Conservation (phyloP, 371 early-diverging fungal species). For the Saksenaea oblongispora region DNA sequence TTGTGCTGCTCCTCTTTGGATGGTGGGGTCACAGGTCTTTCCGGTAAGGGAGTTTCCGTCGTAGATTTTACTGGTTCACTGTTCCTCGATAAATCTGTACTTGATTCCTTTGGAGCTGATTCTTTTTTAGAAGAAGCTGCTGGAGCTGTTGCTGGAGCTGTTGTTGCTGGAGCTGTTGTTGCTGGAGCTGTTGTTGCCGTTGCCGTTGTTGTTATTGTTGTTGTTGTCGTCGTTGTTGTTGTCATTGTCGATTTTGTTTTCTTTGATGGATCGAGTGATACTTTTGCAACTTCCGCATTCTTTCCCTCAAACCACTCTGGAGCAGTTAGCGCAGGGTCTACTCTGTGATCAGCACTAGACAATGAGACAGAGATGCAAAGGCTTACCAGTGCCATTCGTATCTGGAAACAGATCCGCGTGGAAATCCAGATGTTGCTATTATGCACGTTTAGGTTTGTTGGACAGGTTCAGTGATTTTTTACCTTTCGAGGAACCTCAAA, state of each 20-base stretch:
- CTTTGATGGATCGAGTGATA: constrained; percentile 63
- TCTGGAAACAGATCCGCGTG: constrained; percentile 81
- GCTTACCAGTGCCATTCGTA: constrained; percentile 54
- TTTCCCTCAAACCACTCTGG: constrained; percentile 64
- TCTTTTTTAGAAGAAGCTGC: background rate
- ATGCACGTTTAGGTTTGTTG: background rate
- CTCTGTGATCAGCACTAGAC: background rate
- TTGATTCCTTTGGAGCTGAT: background rate
- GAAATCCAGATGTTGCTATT: constrained; percentile 73
- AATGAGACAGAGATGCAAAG: background rate
- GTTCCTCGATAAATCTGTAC: too few relatives aligned
- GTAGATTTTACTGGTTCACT: background rate
- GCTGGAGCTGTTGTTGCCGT: too few relatives aligned
- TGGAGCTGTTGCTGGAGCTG: too few relatives aligned
- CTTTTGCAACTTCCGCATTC: constrained; percentile 46
- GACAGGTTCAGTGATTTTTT: background rate
- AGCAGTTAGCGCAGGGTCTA: constrained; percentile 51
- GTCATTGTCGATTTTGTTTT: too few relatives aligned
- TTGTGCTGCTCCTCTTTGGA: background rate
- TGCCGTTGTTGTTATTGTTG: too few relatives aligned
- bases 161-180: too few relatives aligned
- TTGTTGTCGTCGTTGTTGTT: too few relatives aligned
- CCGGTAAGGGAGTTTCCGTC: background rate
- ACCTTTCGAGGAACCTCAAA: constrained; percentile 70
- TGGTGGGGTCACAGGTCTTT: background rate